Conservation (phyloP, 2,329 filamentous ascomycete genomes). For the Rugonectria rugulosa region DNA sequence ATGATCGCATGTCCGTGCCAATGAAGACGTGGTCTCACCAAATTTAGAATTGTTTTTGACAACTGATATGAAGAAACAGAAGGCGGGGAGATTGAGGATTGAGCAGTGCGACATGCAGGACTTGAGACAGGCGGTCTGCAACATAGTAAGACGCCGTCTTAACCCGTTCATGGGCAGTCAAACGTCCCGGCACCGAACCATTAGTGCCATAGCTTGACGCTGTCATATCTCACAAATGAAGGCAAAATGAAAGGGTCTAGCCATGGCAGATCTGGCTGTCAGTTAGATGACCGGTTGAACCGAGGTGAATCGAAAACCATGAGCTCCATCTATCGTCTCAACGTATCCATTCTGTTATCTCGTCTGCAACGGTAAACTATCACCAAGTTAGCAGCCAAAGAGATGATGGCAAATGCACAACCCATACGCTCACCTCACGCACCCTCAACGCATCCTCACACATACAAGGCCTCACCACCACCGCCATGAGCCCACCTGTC, state of each 20-base stretch:
- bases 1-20: slow-evolving; percentile 11
- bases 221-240: background rate
- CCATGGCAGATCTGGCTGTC: background rate
- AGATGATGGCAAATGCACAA: background rate
- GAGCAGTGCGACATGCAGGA: slow-evolving; percentile 24
- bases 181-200: background rate
- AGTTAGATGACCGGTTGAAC: background rate
- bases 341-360: slow-evolving; percentile 4
- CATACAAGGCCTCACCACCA: background rate
- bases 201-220: background rate
- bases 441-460: slow-evolving; percentile 13
- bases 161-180: background rate
- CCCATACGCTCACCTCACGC: background rate
- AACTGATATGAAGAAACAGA: slow-evolving; percentile 22
- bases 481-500: slow-evolving; percentile 23
- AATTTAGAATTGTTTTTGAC: slow-evolving; percentile 12
- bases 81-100: slow-evolving; percentile 1
- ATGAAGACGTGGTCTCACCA: slow-evolving; percentile 13
- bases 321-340: slow-evolving; percentile 14
- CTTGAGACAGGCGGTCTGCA: slow-evolving; percentile 16
- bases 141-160: slow-evolving; percentile 1
- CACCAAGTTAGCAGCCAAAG: slow-evolving; percentile 18
- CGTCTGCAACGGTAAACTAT: slow-evolving; percentile 10
- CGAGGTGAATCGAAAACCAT: slow-evolving; percentile 20
- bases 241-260: slow-evolving; percentile 1